Conservation (phyloP, 2,329 filamentous ascomycete species). For the Colletotrichum melonis region DNA sequence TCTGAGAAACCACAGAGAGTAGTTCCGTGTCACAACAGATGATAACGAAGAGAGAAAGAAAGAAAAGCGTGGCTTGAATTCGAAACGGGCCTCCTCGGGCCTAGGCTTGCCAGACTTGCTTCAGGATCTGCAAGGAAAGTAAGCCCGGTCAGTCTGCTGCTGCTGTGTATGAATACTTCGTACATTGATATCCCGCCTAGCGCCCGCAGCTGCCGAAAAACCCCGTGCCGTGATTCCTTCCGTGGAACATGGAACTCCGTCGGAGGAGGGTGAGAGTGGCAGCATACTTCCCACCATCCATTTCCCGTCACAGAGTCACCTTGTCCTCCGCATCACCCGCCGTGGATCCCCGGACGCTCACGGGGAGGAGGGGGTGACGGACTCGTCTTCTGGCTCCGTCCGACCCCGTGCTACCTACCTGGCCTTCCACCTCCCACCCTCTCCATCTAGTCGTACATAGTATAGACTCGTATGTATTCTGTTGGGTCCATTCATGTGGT, state of each 20-base stretch:
- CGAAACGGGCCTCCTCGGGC: conserved; percentile 9
- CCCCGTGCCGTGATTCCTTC: conserved; percentile 14
- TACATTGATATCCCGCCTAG: not conserved
- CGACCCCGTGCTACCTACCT: not conserved
- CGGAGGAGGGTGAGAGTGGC: not conserved
- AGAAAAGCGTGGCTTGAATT: not conserved
- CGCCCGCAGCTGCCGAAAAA: not conserved
- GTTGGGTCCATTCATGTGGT: not conserved
- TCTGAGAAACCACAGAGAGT: not conserved
- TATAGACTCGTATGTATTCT: not conserved
- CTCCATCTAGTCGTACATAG: not conserved
- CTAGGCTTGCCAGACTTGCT: not conserved
- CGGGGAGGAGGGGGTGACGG: conserved; percentile 8
- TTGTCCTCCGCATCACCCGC: conserved; percentile 7
- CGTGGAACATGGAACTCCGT: not conserved
- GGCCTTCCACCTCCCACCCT: not conserved
- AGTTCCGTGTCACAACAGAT: not conserved
- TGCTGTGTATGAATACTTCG: no score
- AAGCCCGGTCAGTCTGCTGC: not conserved
- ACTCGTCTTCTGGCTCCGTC: not conserved
- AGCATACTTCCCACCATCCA: not conserved
- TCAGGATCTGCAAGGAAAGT: conserved; percentile 20
- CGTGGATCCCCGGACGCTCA: conserved; percentile 23
- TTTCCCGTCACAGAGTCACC: not conserved
- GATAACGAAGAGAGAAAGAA: not conserved